A percentile compares a stretch with the other conserved stretches of the same genome.
These are phyloP conservation scores for Vachellia pachyceras DNA, from an alignment of 306 rosid genomes.

Conservation along the genomic window DNA sequence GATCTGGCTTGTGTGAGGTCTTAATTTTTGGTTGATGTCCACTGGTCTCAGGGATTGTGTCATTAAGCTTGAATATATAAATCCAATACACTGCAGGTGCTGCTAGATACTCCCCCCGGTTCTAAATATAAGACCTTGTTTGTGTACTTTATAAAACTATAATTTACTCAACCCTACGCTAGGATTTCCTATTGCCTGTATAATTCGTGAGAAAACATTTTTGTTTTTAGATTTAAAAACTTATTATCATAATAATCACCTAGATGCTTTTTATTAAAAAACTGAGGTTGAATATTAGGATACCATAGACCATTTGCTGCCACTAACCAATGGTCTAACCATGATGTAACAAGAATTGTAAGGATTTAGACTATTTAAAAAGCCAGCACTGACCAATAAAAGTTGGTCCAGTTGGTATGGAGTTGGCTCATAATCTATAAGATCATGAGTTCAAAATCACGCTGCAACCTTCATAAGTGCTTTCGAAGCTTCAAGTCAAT, in stretches of 20 bases:
- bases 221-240: neutral
- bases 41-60: neutral
- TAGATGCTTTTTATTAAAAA: neutral
- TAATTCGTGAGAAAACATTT: neutral
- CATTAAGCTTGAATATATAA: neutral
- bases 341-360: neutral
- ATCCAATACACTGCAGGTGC: neutral
- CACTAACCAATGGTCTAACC: neutral
- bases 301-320: conserved; percentile 1
- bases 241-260: neutral
- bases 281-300: neutral
- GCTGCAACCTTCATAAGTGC: too few species aligned
- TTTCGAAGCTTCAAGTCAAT: too few species aligned
- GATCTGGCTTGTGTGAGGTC: neutral
- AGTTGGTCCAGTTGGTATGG: too few species aligned
- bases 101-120: neutral
- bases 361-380: neutral
- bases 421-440: too few species aligned
- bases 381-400: neutral
- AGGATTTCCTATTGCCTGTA: neutral
- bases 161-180: neutral
- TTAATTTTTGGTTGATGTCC: neutral
- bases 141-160: neutral
- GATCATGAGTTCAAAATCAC: too few species aligned
- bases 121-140: too few species aligned